Percentiles rank a stretch among this genome's conserved stretches.
phyloP scores from a whole-genome alignment of 192 early-diverging fungal genomes.

The Coemansia furcata region DNA sequence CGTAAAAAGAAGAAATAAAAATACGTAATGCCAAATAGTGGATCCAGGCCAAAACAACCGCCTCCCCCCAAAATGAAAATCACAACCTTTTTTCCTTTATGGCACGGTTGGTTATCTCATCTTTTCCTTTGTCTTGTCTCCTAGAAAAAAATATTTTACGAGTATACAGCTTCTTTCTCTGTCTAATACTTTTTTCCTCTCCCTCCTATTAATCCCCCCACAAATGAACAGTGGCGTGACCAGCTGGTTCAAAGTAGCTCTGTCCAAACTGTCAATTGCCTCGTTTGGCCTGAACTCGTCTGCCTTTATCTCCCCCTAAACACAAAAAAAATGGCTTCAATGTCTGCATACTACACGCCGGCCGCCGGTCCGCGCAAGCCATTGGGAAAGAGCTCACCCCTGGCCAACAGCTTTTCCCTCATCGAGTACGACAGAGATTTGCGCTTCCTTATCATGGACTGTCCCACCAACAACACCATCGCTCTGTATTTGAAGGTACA shows the following conservation, averaged over 20 bases:
- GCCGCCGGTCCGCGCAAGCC: constrained; percentile 40
- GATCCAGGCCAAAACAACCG: background rate
- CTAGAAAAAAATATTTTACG: background rate
- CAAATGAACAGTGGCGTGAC: constrained; percentile 47
- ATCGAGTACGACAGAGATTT: constrained; percentile 53
- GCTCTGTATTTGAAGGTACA: constrained; percentile 64
- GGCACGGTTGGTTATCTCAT: background rate
- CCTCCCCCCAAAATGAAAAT: background rate
- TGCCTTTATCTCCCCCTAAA: constrained; percentile 42
- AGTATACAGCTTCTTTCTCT: background rate
- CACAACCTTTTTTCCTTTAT: background rate
- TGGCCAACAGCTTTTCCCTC: constrained; percentile 51
- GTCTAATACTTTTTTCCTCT: background rate
- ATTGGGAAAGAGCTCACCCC: constrained; percentile 46
- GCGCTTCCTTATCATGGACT: constrained; percentile 91
- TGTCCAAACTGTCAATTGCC: constrained; percentile 38
- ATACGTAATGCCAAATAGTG: background rate
- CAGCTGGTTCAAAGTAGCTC: constrained; percentile 40
- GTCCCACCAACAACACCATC: constrained; percentile 80
- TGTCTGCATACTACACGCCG: constrained; percentile 38
- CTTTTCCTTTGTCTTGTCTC: too few species aligned
- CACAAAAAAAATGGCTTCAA: constrained; percentile 39
- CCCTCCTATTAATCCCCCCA: constrained; percentile 5
- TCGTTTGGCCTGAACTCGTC: constrained; percentile 50
- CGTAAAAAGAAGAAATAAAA: background rate